Evolutionary conservation across 805 yeast genomes (phyloP).

Genomic region (Candida bentonensis): DNA sequence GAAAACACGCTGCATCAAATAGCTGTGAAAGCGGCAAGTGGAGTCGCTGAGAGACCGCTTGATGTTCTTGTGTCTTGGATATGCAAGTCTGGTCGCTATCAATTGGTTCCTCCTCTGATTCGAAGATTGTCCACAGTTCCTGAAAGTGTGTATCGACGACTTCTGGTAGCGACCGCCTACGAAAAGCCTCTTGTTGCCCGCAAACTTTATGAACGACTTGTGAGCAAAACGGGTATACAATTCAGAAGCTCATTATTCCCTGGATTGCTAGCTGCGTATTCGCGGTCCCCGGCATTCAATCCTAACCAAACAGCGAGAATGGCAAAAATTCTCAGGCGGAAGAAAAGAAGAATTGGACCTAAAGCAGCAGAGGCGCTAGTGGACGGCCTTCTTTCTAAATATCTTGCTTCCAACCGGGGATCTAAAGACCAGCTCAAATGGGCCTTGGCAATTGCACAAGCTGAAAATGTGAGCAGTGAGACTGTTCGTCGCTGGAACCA

Average conservation of each 20-base stretch:
- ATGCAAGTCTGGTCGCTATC: neutral
- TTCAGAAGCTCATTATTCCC: neutral
- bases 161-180: neutral
- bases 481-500: neutral
- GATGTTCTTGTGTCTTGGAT: neutral
- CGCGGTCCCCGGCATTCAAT: neutral
- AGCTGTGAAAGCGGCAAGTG: neutral
- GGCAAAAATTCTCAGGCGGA: neutral
- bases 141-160: neutral
- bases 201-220: neutral
- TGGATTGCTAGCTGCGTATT: neutral
- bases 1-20: neutral
- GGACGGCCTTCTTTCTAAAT: neutral
- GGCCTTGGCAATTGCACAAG: neutral
- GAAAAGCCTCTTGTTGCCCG: neutral
- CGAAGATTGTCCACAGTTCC: neutral
- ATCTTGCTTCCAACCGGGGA: neutral
- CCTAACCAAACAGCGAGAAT: neutral
- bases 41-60: neutral
- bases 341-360: neutral
- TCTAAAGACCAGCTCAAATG: neutral
- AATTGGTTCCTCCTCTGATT: neutral
- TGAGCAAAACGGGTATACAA: neutral
- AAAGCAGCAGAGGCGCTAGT: neutral
- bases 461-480: neutral